These are phyloP conservation scores for Pseudotsuga menziesii DNA, from an alignment of 75 land plant genomes.

Conservation along the genomic window DNA sequence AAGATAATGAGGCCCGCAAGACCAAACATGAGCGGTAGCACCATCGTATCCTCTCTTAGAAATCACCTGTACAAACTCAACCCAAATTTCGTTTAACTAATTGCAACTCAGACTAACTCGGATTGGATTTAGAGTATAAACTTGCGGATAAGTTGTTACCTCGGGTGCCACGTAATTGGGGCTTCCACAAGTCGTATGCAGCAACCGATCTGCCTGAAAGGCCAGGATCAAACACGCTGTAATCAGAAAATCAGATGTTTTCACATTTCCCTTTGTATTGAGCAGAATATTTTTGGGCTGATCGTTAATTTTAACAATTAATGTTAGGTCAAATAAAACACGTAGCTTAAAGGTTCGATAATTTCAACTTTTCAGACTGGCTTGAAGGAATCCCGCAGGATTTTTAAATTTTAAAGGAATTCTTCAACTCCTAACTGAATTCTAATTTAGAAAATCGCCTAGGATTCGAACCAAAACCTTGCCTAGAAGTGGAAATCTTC, in stretches of 20 bases:
- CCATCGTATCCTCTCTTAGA: conserved; percentile 69
- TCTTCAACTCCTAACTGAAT: no score
- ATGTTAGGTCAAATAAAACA: no score
- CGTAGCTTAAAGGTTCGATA: no score
- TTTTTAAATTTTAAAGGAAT: no score
- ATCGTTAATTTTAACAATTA: neutral
- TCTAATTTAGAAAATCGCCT: no score
- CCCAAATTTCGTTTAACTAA: neutral
- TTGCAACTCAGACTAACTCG: neutral
- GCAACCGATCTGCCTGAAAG: conserved; percentile 61
- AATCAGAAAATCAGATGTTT: conserved; percentile 53
- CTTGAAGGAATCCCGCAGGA: no score
- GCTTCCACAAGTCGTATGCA: conserved; percentile 90
- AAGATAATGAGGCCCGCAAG: conserved; percentile 65
- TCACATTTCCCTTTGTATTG: conserved; percentile 59
- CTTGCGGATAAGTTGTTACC: conserved; percentile 10
- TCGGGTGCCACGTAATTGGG: conserved; percentile 90
- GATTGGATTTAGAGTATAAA: no score
- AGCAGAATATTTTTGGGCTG: conserved; percentile 73
- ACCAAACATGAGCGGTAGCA: conserved; percentile 58
- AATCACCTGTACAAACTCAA: conserved; percentile 19
- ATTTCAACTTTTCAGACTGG: no score
- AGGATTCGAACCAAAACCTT: no score
- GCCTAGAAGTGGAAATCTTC: no score
- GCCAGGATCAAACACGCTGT: neutral